Conservation (phyloP, 768 basidiomycete genomes). For the Panus rudis region DNA sequence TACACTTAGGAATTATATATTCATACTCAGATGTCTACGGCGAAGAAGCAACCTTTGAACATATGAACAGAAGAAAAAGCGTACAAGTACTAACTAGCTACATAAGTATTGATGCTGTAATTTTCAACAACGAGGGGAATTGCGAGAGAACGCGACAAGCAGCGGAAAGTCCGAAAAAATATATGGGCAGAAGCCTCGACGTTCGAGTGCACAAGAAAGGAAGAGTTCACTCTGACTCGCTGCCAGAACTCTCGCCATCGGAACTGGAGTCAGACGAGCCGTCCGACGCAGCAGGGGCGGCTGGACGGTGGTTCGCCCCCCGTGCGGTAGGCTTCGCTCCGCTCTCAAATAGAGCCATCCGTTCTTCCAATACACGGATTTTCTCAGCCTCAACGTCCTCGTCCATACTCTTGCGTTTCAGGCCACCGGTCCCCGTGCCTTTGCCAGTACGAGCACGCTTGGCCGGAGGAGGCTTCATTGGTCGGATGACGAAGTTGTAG, state of each 20-base stretch:
- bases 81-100: constrained; percentile 7
- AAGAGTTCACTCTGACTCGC: constrained; percentile 64
- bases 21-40: too few relatives aligned
- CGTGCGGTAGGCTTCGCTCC: constrained; percentile 21
- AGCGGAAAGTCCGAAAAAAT: neutral
- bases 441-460: constrained; percentile 65
- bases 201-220: neutral
- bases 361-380: constrained; percentile 85
- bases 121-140: neutral
- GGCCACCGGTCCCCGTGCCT: constrained; percentile 81
- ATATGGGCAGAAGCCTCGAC: neutral
- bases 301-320: constrained; percentile 4
- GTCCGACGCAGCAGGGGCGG: constrained; percentile 31
- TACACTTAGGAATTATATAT: too few relatives aligned
- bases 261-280: constrained; percentile 73
- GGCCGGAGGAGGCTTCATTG: constrained; percentile 48
- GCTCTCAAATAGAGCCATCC: constrained; percentile 78
- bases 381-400: constrained; percentile 95
- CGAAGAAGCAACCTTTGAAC: too few relatives aligned
- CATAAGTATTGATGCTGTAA: constrained; percentile 4
- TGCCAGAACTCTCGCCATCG: constrained; percentile 75
- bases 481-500: constrained; percentile 91
- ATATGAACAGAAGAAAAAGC: too few relatives aligned
- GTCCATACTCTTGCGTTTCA: constrained; percentile 95
- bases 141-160: neutral